phyloP scores from a whole-genome alignment of 306 rosid genomes.

The Delonix regia region DNA sequence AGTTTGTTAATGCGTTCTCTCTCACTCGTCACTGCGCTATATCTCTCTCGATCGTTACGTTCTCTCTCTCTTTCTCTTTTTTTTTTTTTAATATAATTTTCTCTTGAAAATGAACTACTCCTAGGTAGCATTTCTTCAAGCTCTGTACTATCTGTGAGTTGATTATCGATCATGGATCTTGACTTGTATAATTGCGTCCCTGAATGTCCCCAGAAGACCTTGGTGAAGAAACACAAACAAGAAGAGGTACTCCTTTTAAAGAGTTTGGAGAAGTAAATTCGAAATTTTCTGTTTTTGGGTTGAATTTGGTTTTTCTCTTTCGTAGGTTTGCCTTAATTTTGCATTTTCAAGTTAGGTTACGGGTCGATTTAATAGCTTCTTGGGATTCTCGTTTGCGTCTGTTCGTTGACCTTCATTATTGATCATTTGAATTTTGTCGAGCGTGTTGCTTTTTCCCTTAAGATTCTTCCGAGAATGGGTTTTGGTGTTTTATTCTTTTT shows the following conservation, averaged over 20 bases:
- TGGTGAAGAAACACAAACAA: constrained; percentile 53
- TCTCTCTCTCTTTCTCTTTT: not conserved
- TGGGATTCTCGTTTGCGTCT: not conserved
- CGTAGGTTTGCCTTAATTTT: not conserved
- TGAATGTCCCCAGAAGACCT: constrained; percentile 4
- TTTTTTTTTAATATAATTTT: too few species aligned
- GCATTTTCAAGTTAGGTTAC: not conserved
- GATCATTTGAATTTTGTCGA: not conserved
- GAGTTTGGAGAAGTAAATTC: not conserved
- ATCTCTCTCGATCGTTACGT: too few species aligned
- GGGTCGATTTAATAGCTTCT: not conserved
- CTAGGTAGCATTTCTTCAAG: not conserved
- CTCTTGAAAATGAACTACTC: not conserved
- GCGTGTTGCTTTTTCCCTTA: too few species aligned
- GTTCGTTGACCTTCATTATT: not conserved
- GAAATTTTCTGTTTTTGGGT: not conserved
- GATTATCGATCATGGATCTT: constrained; percentile 52
- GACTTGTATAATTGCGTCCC: constrained; percentile 28
- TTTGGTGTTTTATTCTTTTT: not conserved
- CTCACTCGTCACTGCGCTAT: too few species aligned
- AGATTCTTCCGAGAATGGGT: not conserved
- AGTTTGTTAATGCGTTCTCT: not conserved
- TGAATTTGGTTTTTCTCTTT: too few species aligned
- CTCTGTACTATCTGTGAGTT: not conserved
- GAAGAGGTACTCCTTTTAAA: constrained; percentile 43